phyloP scores from a whole-genome alignment of 192 early-diverging fungal species.

The Pecoramyces ruminantium region DNA sequence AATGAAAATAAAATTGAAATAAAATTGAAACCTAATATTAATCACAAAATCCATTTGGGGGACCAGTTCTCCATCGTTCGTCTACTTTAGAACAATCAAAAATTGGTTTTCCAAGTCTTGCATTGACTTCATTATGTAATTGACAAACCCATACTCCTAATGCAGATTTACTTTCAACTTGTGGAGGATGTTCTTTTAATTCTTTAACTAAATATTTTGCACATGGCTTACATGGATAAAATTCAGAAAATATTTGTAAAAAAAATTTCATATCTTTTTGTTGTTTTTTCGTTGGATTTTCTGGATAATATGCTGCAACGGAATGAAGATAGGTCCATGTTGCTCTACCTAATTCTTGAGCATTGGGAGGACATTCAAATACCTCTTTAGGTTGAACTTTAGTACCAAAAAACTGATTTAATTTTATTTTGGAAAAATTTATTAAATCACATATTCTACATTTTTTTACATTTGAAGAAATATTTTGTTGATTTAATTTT shows the following conservation, averaged over 20 bases:
- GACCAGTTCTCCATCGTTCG: conserved; percentile 67
- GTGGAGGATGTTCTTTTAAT: conserved; percentile 56
- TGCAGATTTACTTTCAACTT: conserved; percentile 42
- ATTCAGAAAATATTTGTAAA: conserved; percentile 54
- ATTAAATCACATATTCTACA: neutral
- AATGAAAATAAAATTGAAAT: too few species aligned
- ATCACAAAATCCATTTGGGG: conserved; percentile 11
- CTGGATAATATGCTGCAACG: conserved; percentile 92
- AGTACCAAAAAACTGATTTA: neutral
- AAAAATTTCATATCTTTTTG: conserved; percentile 59
- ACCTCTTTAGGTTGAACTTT: neutral
- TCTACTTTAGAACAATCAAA: conserved; percentile 92
- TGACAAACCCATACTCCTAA: conserved; percentile 81
- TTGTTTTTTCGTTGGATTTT: conserved; percentile 47
- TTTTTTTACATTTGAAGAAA: neutral
- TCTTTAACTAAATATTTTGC: conserved; percentile 68
- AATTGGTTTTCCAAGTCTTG: conserved; percentile 59
- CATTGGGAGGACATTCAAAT: conserved; percentile 22
- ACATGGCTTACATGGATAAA: conserved; percentile 88
- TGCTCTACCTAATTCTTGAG: conserved; percentile 59
- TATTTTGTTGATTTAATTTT: neutral
- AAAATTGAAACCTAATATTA: too few species aligned
- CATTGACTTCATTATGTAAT: conserved; percentile 92
- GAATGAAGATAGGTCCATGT: conserved; percentile 97
- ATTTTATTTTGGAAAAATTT: neutral